Base-by-base conservation (phyloP, 2,329 filamentous ascomycete genomes). In the Penicillium verrucosum region DNA sequence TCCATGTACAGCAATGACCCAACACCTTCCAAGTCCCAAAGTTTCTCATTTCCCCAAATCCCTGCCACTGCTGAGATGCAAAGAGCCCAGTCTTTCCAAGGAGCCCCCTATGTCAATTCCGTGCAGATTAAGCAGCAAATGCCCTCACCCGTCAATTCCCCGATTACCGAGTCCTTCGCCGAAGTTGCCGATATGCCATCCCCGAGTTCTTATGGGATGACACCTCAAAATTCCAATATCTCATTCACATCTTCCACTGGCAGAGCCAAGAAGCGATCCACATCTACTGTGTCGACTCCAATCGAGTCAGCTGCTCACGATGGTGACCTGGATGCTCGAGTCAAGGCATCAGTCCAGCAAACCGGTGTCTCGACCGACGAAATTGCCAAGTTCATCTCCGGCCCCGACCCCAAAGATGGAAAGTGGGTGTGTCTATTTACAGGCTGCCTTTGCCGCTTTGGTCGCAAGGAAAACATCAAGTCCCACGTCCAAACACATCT, bases 381-480 rank as follows among this genome's bases (percentile, higher is more conserved):
- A 64, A 92, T 93, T 64, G 82, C 86, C 5, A 82, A 84, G 48
- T 90, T 82, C 73, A 93, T 93, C 65, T 81, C 83, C 47, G 88
- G 88, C 1, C 89, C 89, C 0, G 88, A 90, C 65, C 79, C 85
- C 3, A 71, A 74, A n/a, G 89, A 92, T 65, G 87, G 87, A 65
- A 92, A 91, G 74, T 94, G 89, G 88, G 80, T 86, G 7, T 94
- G 89, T 70, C 75, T 85, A n/a, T 92, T 78, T 65, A 79, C 90
- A 9, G 87, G 86, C 29, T 99, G 94, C 75, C 84, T 87, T 65
- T 96, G 96, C 75, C 85, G 87, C 51, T 97, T 99, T 71, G 93
- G 92, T n/a, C 86, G 94, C 65, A 96, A 97, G 74, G 94, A 99
- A 75, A 97, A 99, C 77, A 97, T 97, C 80, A 96, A 96, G 73